Evolutionary conservation across 2,329 filamentous ascomycete species (phyloP).

Genomic region (Dothidotthia symphoricarpi): DNA sequence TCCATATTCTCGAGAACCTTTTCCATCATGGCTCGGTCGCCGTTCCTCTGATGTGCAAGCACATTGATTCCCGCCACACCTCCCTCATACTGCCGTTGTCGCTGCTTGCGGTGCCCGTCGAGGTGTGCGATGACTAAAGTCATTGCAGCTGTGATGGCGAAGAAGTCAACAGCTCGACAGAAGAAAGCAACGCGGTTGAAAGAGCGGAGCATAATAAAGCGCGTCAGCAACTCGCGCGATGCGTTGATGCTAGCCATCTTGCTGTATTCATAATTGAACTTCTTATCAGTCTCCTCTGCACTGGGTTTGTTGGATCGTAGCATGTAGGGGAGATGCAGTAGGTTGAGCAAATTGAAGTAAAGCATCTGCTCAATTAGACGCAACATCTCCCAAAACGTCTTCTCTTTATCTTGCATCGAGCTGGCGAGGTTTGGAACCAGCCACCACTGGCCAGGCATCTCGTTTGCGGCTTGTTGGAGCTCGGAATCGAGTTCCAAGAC

Average conservation of each 20-base stretch:
- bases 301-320: constrained; percentile 9
- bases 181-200: constrained; percentile 9
- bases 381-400: constrained; percentile 6
- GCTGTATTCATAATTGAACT: constrained; percentile 7
- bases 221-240: constrained; percentile 14
- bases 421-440: constrained; percentile 9
- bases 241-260: constrained; percentile 18
- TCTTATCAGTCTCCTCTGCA: too few relatives aligned
- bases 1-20: too few relatives aligned
- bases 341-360: constrained; percentile 16
- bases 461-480: constrained; percentile 11
- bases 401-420: neutral
- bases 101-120: too few relatives aligned
- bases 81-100: too few relatives aligned
- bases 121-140: too few relatives aligned
- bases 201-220: constrained; percentile 12
- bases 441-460: constrained; percentile 27
- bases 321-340: constrained; percentile 20
- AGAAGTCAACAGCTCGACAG: constrained; percentile 17
- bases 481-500: too few relatives aligned
- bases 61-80: too few relatives aligned
- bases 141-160: constrained; percentile 19
- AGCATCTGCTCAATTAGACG: constrained; percentile 15
- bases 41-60: too few relatives aligned
- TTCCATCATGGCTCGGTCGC: too few relatives aligned